Conservation (phyloP, 23 red algal genomes). For the Chondrus crispus region DNA sequence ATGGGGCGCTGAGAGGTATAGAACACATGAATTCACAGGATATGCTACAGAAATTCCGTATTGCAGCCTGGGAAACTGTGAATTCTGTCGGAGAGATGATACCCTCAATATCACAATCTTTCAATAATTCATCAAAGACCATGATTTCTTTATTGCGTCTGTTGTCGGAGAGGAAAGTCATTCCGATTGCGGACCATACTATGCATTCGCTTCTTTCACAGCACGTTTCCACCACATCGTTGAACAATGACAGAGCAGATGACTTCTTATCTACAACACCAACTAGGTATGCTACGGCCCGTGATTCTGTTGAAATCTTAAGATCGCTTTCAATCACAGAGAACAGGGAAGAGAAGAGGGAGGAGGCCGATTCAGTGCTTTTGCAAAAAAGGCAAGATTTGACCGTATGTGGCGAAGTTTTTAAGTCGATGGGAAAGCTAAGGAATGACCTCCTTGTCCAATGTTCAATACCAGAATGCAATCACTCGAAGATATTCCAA, state of each 20-base stretch:
- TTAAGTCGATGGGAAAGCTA: neutral
- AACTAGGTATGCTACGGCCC: neutral
- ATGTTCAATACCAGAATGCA: too few species aligned
- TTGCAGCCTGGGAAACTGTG: neutral
- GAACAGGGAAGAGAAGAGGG: neutral
- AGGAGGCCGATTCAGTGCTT: neutral
- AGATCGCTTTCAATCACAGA: neutral
- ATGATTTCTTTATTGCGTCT: constrained; percentile 2
- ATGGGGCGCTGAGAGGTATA: neutral
- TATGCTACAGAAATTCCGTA: neutral
- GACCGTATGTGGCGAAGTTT: constrained; percentile 13
- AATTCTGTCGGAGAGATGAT: constrained; percentile 15
- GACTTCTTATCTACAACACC: neutral
- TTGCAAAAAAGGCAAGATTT: constrained; percentile 9
- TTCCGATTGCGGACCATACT: neutral
- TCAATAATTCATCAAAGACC: constrained; percentile 23
- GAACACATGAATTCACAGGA: neutral
- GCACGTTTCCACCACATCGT: neutral
- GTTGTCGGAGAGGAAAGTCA: constrained; percentile 28
- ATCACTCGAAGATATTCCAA: too few species aligned
- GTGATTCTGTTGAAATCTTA: neutral
- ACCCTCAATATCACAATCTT: neutral
- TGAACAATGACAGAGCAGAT: neutral
- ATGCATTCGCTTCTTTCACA: neutral
- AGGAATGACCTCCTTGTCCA: neutral